Evolutionary conservation across 306 rosid species (phyloP), one percentile per base, ranked within the genome.

Genomic region (Hylodesmum podocarpum): DNA sequence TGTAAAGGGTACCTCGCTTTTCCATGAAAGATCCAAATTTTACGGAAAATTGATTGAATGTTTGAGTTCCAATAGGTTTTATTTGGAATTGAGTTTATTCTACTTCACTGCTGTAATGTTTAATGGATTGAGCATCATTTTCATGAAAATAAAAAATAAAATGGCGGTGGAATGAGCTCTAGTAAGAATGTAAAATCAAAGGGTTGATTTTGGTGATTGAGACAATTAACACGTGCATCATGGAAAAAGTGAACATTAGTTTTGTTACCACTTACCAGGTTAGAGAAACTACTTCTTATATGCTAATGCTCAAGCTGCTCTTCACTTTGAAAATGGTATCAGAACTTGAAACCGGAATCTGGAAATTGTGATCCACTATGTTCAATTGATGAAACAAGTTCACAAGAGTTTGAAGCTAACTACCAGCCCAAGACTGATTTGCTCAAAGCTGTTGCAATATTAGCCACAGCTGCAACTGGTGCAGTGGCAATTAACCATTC

Each of bases 401-500:
- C 97, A 33, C 79, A 77, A 25, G 91, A 92, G 41, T 89, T 86
- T 79, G 88, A 80, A 83, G 88, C 78, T 1, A 82, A 21, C 79
- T 87, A 92, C 77, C 88, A 86, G 83, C 89, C 97, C 66, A 90
- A 87, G 90, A 89, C 95, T 5, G 97, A 92, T 89, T 87, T 87
- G 59, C 70, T 95, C 81, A 95, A 95, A 77, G 99, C 94, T 47
- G 69, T 92, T 76, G 97, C 97, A 64, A 40, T 95, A 78, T 62
- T 92, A 82, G 92, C 86, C 5, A 90, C 85, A 24, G 88, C 96
- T 67, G 86, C 77, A 69, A 80, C 86, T 63, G 99, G 99, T 69
- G 73, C 92, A 6, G 77, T 89, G 68, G 97, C 97, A 81, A 95
- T 95, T 83, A 92, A 88, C 82, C 97, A 90, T 1, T 92, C 97